Evolutionary conservation across 257 asterid species (phyloP).

Genomic region (Nicotiana noctiflora): DNA sequence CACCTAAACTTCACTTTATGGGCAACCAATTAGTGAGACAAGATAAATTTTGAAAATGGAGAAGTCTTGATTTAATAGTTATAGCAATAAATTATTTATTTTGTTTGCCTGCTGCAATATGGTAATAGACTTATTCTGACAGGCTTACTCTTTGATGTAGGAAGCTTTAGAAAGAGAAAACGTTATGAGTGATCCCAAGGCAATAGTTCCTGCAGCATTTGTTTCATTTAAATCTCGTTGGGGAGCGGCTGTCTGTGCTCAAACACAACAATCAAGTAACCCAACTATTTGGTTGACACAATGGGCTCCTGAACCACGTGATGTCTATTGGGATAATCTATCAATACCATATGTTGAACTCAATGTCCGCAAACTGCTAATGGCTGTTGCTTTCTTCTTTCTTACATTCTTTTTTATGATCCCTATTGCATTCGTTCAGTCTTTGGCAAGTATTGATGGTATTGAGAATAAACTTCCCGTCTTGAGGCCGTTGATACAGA

Average conservation of each 20-base stretch:
- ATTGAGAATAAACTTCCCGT: slow-evolving; percentile 16
- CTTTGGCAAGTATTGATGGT: slow-evolving; percentile 21
- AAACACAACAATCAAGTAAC: slow-evolving; percentile 60
- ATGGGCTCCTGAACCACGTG: slow-evolving; percentile 25
- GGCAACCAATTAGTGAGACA: neutral
- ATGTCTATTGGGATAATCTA: slow-evolving; percentile 23
- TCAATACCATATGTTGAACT: slow-evolving; percentile 22
- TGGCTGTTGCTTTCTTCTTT: slow-evolving; percentile 20
- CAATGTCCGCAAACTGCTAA: slow-evolving; percentile 14
- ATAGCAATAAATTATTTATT: neutral
- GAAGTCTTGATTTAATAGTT: neutral
- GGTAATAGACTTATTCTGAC: neutral
- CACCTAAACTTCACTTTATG: neutral
- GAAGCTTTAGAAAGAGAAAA: slow-evolving; percentile 68
- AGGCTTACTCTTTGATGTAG: slow-evolving; percentile 26
- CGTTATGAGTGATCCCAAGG: slow-evolving; percentile 52
- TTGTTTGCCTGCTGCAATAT: neutral
- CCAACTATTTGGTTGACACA: slow-evolving; percentile 23
- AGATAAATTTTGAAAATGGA: neutral
- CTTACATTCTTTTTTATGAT: slow-evolving; percentile 20
- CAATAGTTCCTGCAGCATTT: slow-evolving; percentile 85
- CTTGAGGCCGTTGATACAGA: slow-evolving; percentile 15
- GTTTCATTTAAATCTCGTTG: slow-evolving; percentile 81
- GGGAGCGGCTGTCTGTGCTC: slow-evolving; percentile 96
- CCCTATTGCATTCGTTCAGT: slow-evolving; percentile 19